Evolutionary conservation across 2,329 filamentous ascomycete genomes (phyloP).

Genomic region (Penicillium sp.): DNA sequence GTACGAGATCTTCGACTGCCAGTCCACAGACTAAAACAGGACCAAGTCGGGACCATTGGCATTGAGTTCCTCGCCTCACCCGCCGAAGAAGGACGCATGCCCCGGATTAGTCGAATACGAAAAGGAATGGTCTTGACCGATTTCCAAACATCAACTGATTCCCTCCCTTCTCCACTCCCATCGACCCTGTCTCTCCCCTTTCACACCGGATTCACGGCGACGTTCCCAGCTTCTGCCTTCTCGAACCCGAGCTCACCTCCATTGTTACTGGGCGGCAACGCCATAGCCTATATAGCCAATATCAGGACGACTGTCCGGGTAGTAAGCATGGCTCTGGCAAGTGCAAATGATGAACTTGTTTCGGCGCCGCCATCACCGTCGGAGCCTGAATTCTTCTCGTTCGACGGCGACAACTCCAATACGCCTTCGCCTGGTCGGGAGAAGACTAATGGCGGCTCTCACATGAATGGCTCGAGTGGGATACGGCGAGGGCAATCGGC

Average conservation of each 20-base stretch:
- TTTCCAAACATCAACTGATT: slow-evolving; percentile 52
- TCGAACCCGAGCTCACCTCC: slow-evolving; percentile 50
- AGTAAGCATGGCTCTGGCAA: slow-evolving; percentile 55
- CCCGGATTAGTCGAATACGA: slow-evolving; percentile 51
- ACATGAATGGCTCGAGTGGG: slow-evolving; percentile 1
- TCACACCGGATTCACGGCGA: slow-evolving; percentile 72
- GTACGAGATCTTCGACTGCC: slow-evolving; percentile 86
- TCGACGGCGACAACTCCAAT: slow-evolving; percentile 42
- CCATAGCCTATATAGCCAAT: slow-evolving; percentile 84
- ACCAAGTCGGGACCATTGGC: slow-evolving; percentile 89
- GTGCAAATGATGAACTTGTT: slow-evolving; percentile 29
- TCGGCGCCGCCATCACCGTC: slow-evolving; percentile 33
- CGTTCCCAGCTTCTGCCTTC: slow-evolving; percentile 67
- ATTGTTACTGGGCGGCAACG: slow-evolving; percentile 58
- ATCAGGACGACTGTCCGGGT: slow-evolving; percentile 81
- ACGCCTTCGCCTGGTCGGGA: slow-evolving; percentile 15
- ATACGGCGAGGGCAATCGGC: slow-evolving; percentile 14
- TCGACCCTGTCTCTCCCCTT: slow-evolving; percentile 31
- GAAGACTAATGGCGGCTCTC: slow-evolving; percentile 6
- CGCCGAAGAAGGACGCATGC: slow-evolving; percentile 25
- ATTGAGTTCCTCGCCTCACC: slow-evolving; percentile 54
- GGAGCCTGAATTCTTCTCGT: slow-evolving; percentile 49
- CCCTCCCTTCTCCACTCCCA: not conserved
- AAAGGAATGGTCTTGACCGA: slow-evolving; percentile 85
- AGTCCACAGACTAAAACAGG: slow-evolving; percentile 73